Evolutionary conservation across 2,329 filamentous ascomycete genomes (phyloP), one percentile per base, ranked within the genome.

Genomic region (Tolypocladium album): DNA sequence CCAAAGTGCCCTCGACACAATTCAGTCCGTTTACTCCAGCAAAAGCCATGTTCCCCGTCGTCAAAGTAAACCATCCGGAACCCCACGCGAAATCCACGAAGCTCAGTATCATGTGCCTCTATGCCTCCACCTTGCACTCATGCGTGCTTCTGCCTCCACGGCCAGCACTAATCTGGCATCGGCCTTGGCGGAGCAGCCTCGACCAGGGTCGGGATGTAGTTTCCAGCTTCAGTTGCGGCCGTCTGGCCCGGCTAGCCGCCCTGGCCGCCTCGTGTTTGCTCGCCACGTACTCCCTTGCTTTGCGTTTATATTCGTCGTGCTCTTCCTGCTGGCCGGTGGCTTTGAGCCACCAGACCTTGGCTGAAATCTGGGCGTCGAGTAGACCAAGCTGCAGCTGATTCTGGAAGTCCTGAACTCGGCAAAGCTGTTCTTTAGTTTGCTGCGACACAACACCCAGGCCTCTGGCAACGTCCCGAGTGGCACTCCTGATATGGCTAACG

Each of bases 331-430:
- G 79, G 24, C 81, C 80, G 57, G 77, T 80, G 39, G 83, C 57
- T 67, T 77, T 80, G 57, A 86, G 71, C 82, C 82, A 86, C 72
- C 79, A 76, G 39, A 85, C 74, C 68, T 79, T 83, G 17, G 83
- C 83, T 52, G 73, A 74, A 34, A 87, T 73, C 66, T 84, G 83
- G 17, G 83, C 80, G 45, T 76, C 76, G 36, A 85, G 70, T 12
- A 86, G 64, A 0, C 73, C 70, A 6, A 83, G 68, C 34, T 78
- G 70, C 2, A 80, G 64, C 53, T 78, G 75, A 9, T 78, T 70
- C 57, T 75, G 70, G 2, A 74, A 62, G 4, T 71, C 67, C 39
- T 67, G 63, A 9, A 67, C 58, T 9, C 62, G 60, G 17, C 63
- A 58, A 9, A 71, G 38, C 6, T 63, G 63, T 40, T 68, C 62